A percentile compares a stretch with the other conserved stretches of the same genome.
These are phyloP conservation scores for Agrocybe pediades DNA, from an alignment of 768 basidiomycete species.

Conservation along the genomic window DNA sequence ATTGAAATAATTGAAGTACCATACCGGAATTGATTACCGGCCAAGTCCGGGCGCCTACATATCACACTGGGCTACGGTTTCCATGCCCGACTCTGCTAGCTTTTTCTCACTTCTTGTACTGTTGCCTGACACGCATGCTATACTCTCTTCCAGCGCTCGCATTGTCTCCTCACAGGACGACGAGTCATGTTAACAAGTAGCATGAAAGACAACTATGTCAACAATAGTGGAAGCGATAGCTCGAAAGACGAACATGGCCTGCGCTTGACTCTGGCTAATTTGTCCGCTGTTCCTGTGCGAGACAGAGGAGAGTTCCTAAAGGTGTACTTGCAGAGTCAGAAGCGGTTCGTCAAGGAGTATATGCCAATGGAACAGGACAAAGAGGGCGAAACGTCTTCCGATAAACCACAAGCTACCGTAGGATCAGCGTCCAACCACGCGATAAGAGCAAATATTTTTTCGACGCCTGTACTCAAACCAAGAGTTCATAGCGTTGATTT, in stretches of 20 bases:
- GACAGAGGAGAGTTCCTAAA: constrained; percentile 45
- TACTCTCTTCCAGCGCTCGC: too few relatives aligned
- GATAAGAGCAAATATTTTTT: constrained; percentile 43
- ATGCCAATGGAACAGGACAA: constrained; percentile 33
- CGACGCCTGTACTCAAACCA: constrained; percentile 58
- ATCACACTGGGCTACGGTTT: too few relatives aligned
- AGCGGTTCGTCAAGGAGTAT: constrained; percentile 42
- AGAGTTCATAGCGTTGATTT: constrained; percentile 28
- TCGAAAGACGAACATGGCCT: not conserved
- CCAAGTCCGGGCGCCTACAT: too few relatives aligned
- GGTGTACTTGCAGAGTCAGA: constrained; percentile 54
- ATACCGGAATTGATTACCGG: too few relatives aligned
- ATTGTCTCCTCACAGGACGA: too few relatives aligned
- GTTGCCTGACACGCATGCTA: too few relatives aligned
- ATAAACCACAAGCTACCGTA: not conserved
- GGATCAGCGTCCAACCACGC: constrained; percentile 20
- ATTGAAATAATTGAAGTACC: too few relatives aligned
- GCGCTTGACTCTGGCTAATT: constrained; percentile 9
- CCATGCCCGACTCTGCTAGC: too few relatives aligned
- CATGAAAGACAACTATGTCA: too few relatives aligned
- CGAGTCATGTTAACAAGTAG: too few relatives aligned
- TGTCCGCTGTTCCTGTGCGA: constrained; percentile 35
- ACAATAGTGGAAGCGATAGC: too few relatives aligned
- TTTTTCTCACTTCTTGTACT: too few relatives aligned
- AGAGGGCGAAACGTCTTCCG: not conserved